Base-by-base conservation (phyloP, 768 basidiomycete species). In the Tricholoma sp. region DNA sequence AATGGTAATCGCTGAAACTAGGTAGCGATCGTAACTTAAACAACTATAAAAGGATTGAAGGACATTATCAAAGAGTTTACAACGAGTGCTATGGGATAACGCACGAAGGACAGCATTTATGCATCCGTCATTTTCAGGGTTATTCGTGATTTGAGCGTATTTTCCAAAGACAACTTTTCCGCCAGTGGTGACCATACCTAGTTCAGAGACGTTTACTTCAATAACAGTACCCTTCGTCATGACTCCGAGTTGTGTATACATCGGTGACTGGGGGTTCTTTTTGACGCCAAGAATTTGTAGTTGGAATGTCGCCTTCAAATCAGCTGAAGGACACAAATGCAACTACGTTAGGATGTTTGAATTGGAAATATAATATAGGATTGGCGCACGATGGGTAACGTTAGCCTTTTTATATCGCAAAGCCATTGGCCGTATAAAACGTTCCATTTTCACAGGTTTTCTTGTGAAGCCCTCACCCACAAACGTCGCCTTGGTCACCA, bases 401-500 rank as follows among this genome's bases (percentile, higher is more conserved):
- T 99, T 98, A 11, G 94, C 97, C 72, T 96, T 98, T 74, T 94
- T 98, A 75, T 94, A 94, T 50, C 97, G 87, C 64, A 99, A 75
- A 35, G 95, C 97, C 92, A 97, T 97, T 4, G 97, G 97, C 59
- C 97, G 81, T 57, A 99, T 86, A 72, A 99, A 99, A 45, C 97
- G 81, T 74, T 99, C 97, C 87, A 98, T 91, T 76, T 99, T 99
- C 58, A 98, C 95, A 1, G 97, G 97, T 72, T 98, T 98, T 59
- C 97, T 81, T 14, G 97, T 99, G 71, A 98, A 99, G 16, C 92
- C 89, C 71, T 98, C 94, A 4, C 96, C 96, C 31, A 99, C 97
- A 67, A 98, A 99, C 8, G 97, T 99, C 31, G 97, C 97, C 74
- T 99, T 99, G 56, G 94, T 97, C 59, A 99, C 91, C 94, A 98